Evolutionary conservation across 2,329 filamentous ascomycete species (phyloP).

Genomic region (Rutstroemia sp.): DNA sequence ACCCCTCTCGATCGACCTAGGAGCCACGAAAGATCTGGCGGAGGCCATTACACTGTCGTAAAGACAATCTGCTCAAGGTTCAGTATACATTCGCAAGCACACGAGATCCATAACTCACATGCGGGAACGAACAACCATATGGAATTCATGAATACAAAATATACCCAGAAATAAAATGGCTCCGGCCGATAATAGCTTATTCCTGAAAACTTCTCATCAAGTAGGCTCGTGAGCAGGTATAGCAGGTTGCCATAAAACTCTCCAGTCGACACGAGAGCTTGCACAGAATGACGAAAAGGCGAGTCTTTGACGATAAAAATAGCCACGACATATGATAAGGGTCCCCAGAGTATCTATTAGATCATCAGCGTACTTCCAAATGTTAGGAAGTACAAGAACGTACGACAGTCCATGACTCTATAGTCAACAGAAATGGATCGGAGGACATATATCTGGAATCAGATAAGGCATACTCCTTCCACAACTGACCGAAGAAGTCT

Average conservation of each 20-base stretch:
- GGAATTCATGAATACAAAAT: conserved; percentile 53
- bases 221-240: conserved; percentile 52
- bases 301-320: conserved; percentile 37
- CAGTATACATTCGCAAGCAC: conserved; percentile 18
- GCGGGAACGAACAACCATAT: conserved; percentile 53
- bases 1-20: neutral
- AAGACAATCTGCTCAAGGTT: neutral
- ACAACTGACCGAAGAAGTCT: conserved; percentile 45
- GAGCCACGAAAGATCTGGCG: conserved; percentile 18
- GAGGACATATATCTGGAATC: conserved; percentile 48
- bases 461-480: conserved; percentile 52
- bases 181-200: conserved; percentile 51
- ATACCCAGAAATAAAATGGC: conserved; percentile 54
- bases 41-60: conserved; percentile 20
- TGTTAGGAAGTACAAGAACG: neutral
- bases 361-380: conserved; percentile 1
- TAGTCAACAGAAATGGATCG: conserved; percentile 45
- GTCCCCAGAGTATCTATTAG: conserved; percentile 47
- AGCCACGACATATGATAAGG: conserved; percentile 45
- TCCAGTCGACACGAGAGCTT: conserved; percentile 33
- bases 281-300: conserved; percentile 43
- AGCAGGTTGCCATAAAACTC: conserved; percentile 44
- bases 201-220: conserved; percentile 39
- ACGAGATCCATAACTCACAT: conserved; percentile 33
- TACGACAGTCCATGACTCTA: conserved; percentile 46